Percentiles rank a stretch among this genome's conserved stretches.
Conservation (phyloP, 2,329 filamentous ascomycete genomes). For the Hirsutella minnesotensis region DNA sequence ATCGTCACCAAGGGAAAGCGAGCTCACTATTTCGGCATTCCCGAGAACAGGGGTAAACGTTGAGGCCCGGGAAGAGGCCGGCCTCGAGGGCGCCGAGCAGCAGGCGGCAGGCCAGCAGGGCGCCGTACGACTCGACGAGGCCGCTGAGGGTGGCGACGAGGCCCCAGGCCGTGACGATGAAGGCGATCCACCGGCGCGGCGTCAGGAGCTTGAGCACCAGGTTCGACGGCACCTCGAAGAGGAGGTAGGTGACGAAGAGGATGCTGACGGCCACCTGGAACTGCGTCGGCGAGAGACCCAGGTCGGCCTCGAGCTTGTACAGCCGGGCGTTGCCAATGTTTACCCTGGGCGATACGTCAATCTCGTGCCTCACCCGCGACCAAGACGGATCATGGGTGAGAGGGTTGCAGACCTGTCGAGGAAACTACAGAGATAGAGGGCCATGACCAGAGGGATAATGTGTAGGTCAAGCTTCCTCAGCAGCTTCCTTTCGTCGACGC, state of each 20-base stretch:
- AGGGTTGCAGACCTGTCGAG: constrained; percentile 45
- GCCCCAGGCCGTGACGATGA: constrained; percentile 15
- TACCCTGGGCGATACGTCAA: constrained; percentile 28
- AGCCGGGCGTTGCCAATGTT: constrained; percentile 31
- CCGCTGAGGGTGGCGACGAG: constrained; percentile 14
- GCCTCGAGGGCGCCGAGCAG: constrained; percentile 13
- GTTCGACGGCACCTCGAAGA: constrained; percentile 18
- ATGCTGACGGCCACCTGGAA: constrained; percentile 20
- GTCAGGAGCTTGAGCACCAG: constrained; percentile 20
- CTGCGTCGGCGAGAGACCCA: constrained; percentile 17
- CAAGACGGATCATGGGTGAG: too few species aligned
- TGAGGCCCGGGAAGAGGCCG: constrained; percentile 14
- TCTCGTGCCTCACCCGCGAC: constrained; percentile 10
- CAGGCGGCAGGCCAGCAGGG: constrained; percentile 13
- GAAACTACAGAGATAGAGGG: constrained; percentile 64
- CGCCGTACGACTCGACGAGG: constrained; percentile 16
- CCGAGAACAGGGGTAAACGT: too few species aligned
- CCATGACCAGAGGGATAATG: constrained; percentile 55
- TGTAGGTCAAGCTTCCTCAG: constrained; percentile 52
- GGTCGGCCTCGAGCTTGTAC: constrained; percentile 19
- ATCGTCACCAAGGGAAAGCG: too few species aligned
- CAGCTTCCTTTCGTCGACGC: constrained; percentile 37
- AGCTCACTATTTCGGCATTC: too few species aligned
- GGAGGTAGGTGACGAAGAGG: constrained; percentile 19
- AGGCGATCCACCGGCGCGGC: constrained; percentile 17